Base-by-base conservation (phyloP, 2,329 filamentous ascomycete species). In the Trichoderma simmonsii region DNA sequence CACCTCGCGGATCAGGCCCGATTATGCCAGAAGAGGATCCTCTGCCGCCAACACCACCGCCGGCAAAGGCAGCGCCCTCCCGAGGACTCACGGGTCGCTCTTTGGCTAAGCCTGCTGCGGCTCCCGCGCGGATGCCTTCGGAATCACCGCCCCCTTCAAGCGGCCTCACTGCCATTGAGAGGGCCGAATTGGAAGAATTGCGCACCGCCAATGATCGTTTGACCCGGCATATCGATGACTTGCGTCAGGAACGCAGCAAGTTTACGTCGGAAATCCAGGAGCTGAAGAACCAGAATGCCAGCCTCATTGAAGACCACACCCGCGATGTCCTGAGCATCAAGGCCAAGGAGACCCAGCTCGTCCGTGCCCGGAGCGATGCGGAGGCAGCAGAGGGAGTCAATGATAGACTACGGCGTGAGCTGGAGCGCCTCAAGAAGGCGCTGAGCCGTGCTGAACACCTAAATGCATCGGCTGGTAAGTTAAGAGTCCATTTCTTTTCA, bases 261-360 rank as follows among this genome's bases (percentile, higher is more conserved):
- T 87, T 97, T 63, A 88, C 90, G 73, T 96, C 94, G 0, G 94
- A 98, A 80, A 92, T 98, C 56, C 92, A 95, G 76, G 96, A 98
- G 82, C 87, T 99, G 34, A 97, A 98, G 83, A 97, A 97, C 77
- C 94, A 98, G 80, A 99, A 99, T 78, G 96, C 96, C 28, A 92
- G 96, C 74, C 86, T 99, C 39, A 99, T 99, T 73, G 96, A 99
- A 82, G 95, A 98, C 77, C 95, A 98, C 80, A 99, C 96, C 0
- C 89, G 95, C 62, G 95, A 99, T 77, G 94, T 98, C 0, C 86
- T 99, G 56, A 96, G 94, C 76, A 97, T 99, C 83, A 98, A 98
- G 81, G 96, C 96, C 15, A 99, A 99, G 82, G 96, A 99, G 81
- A 98, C 96, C 3, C 96, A 99, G 78, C 88, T 99, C 6, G 95